Percentiles rank a stretch among this genome's conserved stretches.
Evolutionary conservation across 148 eudicot genomes (phyloP).

Genomic region (Mesembryanthemum crystallinum): DNA sequence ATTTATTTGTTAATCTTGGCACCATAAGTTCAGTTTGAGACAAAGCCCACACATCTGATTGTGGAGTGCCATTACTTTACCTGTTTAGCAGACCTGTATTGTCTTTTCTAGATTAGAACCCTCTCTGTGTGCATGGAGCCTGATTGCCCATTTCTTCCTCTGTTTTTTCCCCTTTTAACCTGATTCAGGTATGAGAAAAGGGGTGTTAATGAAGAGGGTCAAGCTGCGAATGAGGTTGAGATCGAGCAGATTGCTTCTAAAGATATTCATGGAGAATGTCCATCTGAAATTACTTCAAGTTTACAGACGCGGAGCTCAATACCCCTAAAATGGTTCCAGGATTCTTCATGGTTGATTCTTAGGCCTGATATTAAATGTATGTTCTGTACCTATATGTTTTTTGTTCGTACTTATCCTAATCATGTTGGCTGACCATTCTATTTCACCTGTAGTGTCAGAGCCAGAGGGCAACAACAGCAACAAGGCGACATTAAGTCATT

Average conservation of each 20-base stretch:
- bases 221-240: conserved; percentile 97
- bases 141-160: background rate
- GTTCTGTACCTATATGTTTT: conserved; percentile 20
- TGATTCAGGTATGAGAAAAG: conserved; percentile 69
- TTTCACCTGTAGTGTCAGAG: conserved; percentile 52
- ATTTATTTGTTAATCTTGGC: background rate
- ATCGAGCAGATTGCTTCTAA: conserved; percentile 85
- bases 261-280: conserved; percentile 42
- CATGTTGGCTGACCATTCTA: conserved; percentile 19
- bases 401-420: conserved; percentile 16
- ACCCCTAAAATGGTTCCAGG: conserved; percentile 91
- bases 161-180: background rate
- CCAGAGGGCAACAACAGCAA: conserved; percentile 52
- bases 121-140: background rate
- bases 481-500: conserved; percentile 73
- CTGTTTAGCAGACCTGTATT: too few species aligned
- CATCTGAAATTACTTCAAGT: conserved; percentile 52
- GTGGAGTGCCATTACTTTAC: background rate
- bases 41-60: background rate
- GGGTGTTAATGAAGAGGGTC: conserved; percentile 82
- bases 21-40: background rate
- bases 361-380: conserved; percentile 78
- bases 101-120: background rate
- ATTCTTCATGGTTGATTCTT: conserved; percentile 55
- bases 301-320: conserved; percentile 93